phyloP scores from a whole-genome alignment of 768 basidiomycete genomes.

The Fibroporia radiculosa region DNA sequence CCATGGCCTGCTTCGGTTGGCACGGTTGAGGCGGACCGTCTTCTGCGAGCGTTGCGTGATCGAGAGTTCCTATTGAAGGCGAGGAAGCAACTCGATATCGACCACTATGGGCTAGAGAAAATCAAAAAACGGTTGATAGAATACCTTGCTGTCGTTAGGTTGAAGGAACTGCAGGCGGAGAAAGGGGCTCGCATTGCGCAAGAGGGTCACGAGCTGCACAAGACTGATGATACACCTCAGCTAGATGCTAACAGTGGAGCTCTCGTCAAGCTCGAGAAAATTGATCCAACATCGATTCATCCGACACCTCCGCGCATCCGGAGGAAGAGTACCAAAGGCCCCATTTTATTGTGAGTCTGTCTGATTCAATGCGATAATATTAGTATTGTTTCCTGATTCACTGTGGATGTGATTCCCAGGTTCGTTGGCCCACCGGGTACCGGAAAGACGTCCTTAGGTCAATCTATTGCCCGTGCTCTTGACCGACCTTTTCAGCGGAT shows the following conservation, averaged over 20 bases:
- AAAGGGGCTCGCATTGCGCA: slow-evolving; percentile 15
- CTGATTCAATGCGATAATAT: background rate
- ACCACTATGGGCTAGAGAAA: slow-evolving; percentile 89
- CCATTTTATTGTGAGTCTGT: slow-evolving; percentile 59
- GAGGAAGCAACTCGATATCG: slow-evolving; percentile 74
- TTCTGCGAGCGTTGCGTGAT: slow-evolving; percentile 36
- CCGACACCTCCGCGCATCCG: slow-evolving; percentile 3
- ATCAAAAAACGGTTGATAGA: slow-evolving; percentile 90
- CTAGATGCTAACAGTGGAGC: slow-evolving; percentile 9
- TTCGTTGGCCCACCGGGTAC: slow-evolving; percentile 89
- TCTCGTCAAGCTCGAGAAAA: background rate
- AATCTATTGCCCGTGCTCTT: slow-evolving; percentile 79
- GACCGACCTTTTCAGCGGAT: slow-evolving; percentile 87
- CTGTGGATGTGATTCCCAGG: slow-evolving; percentile 26
- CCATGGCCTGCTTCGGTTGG: slow-evolving; percentile 56
- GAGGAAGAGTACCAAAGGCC: slow-evolving; percentile 52
- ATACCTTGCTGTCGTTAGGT: slow-evolving; percentile 80
- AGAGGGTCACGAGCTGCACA: too few relatives aligned
- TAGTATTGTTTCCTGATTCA: background rate
- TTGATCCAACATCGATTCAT: background rate
- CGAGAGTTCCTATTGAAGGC: slow-evolving; percentile 61
- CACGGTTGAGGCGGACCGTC: slow-evolving; percentile 11
- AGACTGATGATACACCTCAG: background rate
- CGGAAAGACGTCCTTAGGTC: slow-evolving; percentile 88
- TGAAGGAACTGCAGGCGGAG: slow-evolving; percentile 30